These are phyloP conservation scores for Aspergillus nomiae DNA, from an alignment of 2,329 filamentous ascomycete species.

Conservation along the genomic window DNA sequence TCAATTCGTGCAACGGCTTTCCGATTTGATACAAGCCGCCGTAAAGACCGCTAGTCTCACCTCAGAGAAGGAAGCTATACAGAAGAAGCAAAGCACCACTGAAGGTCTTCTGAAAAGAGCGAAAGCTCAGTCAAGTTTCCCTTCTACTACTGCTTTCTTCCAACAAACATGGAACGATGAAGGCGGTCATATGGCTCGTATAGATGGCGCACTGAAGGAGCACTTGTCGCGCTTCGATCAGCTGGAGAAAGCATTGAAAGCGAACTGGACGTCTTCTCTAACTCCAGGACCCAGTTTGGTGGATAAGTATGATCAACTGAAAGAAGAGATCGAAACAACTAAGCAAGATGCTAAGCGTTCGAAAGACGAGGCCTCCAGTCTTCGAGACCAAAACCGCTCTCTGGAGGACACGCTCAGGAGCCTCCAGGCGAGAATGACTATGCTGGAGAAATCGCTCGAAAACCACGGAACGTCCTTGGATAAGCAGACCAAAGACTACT, in stretches of 20 bases:
- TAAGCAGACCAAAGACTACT: not conserved
- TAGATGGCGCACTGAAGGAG: slow-evolving; percentile 23
- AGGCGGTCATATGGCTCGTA: slow-evolving; percentile 19
- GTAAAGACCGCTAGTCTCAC: slow-evolving; percentile 30
- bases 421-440: not conserved
- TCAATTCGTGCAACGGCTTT: slow-evolving; percentile 43
- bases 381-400: slow-evolving; percentile 1
- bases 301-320: slow-evolving; percentile 20
- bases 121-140: slow-evolving; percentile 21
- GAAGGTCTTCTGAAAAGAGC: slow-evolving; percentile 38
- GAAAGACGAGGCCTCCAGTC: slow-evolving; percentile 4
- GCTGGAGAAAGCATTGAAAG: slow-evolving; percentile 17
- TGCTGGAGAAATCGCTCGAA: slow-evolving; percentile 1
- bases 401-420: not conserved
- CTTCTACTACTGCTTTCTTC: slow-evolving; percentile 25
- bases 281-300: not conserved
- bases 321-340: slow-evolving; percentile 14
- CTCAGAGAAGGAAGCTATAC: slow-evolving; percentile 27
- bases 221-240: slow-evolving; percentile 20
- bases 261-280: slow-evolving; percentile 12
- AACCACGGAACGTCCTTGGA: not conserved
- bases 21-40: slow-evolving; percentile 22
- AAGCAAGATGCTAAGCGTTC: slow-evolving; percentile 5
- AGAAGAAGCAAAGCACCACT: slow-evolving; percentile 35
- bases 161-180: slow-evolving; percentile 23